Conservation (phyloP, 2,329 filamentous ascomycete species). For the Xylariaceae sp. region DNA sequence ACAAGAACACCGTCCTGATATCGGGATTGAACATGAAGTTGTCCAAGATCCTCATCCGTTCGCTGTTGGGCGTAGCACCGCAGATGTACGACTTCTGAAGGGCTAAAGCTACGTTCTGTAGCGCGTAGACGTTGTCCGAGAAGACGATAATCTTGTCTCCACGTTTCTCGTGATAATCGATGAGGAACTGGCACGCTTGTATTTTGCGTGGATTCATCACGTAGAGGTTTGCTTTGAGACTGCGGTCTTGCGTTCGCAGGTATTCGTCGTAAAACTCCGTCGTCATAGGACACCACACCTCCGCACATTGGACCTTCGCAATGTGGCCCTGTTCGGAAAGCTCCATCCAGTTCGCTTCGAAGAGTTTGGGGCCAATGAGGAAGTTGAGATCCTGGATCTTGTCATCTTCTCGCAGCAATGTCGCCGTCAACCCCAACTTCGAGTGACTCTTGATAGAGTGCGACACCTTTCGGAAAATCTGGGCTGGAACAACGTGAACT, state of each 20-base stretch:
- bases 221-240: conserved; percentile 54
- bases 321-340: conserved; percentile 95
- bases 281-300: conserved; percentile 99
- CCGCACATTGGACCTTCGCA: conserved; percentile 92
- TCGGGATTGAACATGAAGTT: conserved; percentile 92
- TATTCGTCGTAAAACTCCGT: conserved; percentile 98
- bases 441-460: conserved; percentile 90
- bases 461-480: conserved; percentile 93
- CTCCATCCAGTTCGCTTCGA: conserved; percentile 99
- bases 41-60: conserved; percentile 80
- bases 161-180: conserved; percentile 90
- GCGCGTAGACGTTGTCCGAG: conserved; percentile 91
- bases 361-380: conserved; percentile 92
- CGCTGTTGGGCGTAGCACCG: conserved; percentile 77
- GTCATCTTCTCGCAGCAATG: conserved; percentile 90
- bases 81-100: conserved; percentile 87
- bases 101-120: conserved; percentile 78
- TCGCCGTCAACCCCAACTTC: conserved; percentile 91
- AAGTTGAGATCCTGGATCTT: conserved; percentile 98
- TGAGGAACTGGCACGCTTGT: conserved; percentile 95
- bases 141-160: conserved; percentile 99
- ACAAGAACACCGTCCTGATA: conserved; percentile 90
- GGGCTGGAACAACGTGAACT: conserved; percentile 94
- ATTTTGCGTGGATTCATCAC: conserved; percentile 99
- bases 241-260: conserved; percentile 45